Conservation (phyloP, 208 protist genomes). For the Tritrichomonas musculus region DNA sequence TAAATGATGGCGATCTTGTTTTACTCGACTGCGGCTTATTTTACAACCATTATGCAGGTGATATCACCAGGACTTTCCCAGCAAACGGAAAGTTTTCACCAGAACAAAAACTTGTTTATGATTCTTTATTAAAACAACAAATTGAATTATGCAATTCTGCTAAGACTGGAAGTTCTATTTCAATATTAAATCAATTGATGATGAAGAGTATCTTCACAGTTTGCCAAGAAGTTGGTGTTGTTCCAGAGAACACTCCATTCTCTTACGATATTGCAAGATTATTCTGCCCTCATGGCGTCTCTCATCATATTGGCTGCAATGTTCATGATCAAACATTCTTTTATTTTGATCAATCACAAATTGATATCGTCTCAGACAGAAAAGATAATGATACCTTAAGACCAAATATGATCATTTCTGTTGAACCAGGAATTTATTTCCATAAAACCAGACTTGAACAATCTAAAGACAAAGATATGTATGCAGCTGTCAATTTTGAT, state of each 20-base stretch:
- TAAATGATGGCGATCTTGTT: constrained; percentile 48
- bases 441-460: background rate
- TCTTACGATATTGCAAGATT: background rate
- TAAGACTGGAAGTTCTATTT: constrained; percentile 43
- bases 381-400: background rate
- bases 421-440: constrained; percentile 33
- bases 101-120: constrained; percentile 49
- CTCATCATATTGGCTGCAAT: constrained; percentile 1
- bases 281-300: background rate
- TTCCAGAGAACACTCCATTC: background rate
- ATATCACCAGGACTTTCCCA: constrained; percentile 60
- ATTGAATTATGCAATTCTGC: constrained; percentile 29
- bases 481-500: background rate
- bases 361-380: too few relatives aligned
- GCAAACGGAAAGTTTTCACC: constrained; percentile 47
- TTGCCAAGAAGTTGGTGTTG: background rate
- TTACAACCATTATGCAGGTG: constrained; percentile 52
- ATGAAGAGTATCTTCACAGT: background rate
- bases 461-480: background rate
- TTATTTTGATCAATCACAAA: background rate
- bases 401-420: background rate
- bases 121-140: constrained; percentile 48
- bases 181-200: background rate
- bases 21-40: constrained; percentile 58
- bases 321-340: background rate